Percentiles rank a stretch among this genome's conserved stretches.
Evolutionary conservation across 2,329 filamentous ascomycete genomes (phyloP).

Genomic region (Graphilbum fragrans): DNA sequence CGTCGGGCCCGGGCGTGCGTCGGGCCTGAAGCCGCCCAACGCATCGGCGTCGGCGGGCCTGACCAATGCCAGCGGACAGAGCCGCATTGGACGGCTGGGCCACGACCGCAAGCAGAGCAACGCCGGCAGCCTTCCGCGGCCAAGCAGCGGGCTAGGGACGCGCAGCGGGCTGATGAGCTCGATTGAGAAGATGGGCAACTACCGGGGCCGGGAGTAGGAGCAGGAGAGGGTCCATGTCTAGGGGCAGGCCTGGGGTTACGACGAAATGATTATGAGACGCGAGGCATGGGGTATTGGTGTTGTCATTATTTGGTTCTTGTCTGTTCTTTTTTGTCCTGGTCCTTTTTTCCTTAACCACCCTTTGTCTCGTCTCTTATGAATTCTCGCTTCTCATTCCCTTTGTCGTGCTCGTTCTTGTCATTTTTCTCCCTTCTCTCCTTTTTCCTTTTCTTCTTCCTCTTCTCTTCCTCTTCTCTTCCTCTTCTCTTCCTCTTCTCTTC

Average conservation of each 20-base stretch:
- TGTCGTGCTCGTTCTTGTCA: not conserved
- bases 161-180: conserved; percentile 65
- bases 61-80: conserved; percentile 19
- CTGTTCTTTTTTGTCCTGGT: no score
- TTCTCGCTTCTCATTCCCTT: not conserved
- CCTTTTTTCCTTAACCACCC: no score
- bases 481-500: not conserved
- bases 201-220: conserved; percentile 28
- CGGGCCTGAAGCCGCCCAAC: conserved; percentile 50
- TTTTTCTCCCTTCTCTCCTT: not conserved
- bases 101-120: conserved; percentile 34
- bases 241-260: not conserved
- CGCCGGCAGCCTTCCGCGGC: conserved; percentile 30
- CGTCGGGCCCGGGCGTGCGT: conserved; percentile 15
- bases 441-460: not conserved
- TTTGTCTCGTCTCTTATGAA: not conserved
- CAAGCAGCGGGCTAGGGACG: conserved; percentile 31
- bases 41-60: conserved; percentile 18
- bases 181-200: conserved; percentile 76
- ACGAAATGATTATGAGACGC: not conserved
- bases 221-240: not conserved
- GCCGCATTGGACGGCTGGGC: conserved; percentile 31
- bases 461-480: not conserved
- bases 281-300: not conserved
- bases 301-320: no score